Base-by-base conservation (phyloP, 306 rosid genomes). In the Rubus idaeus region DNA sequence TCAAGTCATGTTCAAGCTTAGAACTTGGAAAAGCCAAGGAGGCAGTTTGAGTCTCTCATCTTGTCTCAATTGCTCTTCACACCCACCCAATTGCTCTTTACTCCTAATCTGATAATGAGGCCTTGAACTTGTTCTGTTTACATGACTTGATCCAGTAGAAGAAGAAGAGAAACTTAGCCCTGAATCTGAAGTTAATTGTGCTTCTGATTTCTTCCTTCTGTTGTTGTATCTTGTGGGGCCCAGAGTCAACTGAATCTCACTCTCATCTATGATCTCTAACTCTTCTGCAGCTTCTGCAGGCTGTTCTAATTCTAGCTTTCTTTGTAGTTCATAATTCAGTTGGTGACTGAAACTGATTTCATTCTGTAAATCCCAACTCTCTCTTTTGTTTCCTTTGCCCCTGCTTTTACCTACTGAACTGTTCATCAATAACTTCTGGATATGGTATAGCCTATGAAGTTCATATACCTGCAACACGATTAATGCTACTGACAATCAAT, bases 361-460 rank as follows among this genome's bases (percentile, higher is more conserved):
- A 26, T 84, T 89, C 75, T 80, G 81, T 45, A 81, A 68, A 79
- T 71, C 83, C 92, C 94, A 85, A 58, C 70, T 81, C 75, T 66
- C 81, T 80, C 84, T 70, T 11, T 50, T 75, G 77, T 47, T 69
- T 75, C 85, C 89, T 49, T 72, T 21, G 5, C 63, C 81, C 79
- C 83, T 80, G 72, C 83, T 84, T 40, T 82, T 68, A 75, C 81
- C 87, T 75, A 81, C 75, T 70, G 78, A 61, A 46, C 78, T 90
- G 64, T 86, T 85, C 99, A 91, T 96, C 77, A 96, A 17, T 49
- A 86, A 81, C 88, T 91, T 92, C 84, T 96, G 99, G 64, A 88
- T 88, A 46, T 64, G 86, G 79, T 96, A 96, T 74, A 96, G 78
- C 49, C 97, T 91, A 71, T 96, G 99, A 77, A 96, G 99, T 71